phyloP scores from a whole-genome alignment of 495 filamentous ascomycete species.

The Penicillium roqueforti region DNA sequence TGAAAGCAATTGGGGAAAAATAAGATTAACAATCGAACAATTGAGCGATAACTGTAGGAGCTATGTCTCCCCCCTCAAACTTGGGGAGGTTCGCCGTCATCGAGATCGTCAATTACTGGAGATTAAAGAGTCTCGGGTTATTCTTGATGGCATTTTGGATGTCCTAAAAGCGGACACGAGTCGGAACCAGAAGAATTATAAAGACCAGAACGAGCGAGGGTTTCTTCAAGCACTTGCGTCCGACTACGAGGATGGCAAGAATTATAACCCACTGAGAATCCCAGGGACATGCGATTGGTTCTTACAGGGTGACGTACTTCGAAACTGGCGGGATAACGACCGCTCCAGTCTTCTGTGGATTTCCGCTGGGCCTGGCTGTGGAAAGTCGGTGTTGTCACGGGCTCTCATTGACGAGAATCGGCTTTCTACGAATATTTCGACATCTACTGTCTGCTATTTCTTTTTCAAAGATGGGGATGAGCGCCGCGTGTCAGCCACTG shows the following conservation, averaged over 20 bases:
- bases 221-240: conserved; percentile 9
- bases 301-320: conserved; percentile 24
- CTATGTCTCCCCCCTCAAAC: neutral
- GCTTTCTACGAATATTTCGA: conserved; percentile 14
- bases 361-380: conserved; percentile 38
- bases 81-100: neutral
- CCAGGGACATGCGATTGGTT: conserved; percentile 39
- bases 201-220: conserved; percentile 9
- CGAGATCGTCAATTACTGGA: neutral
- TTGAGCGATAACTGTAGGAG: neutral
- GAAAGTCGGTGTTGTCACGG: conserved; percentile 39
- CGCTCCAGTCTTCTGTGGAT: conserved; percentile 36
- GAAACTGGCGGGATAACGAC: conserved; percentile 24
- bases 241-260: conserved; percentile 30
- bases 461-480: conserved; percentile 39
- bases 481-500: conserved; percentile 8
- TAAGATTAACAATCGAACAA: conserved; percentile 13
- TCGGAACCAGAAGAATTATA: conserved; percentile 2
- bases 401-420: conserved; percentile 28
- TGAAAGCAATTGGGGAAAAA: conserved; percentile 14
- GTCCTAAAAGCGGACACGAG: conserved; percentile 16
- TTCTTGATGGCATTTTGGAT: neutral
- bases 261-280: conserved; percentile 15
- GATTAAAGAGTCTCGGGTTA: neutral
- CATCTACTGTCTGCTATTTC: conserved; percentile 33